Evolutionary conservation across 2,329 filamentous ascomycete genomes (phyloP).

Genomic region (Aspergillus ibericus): DNA sequence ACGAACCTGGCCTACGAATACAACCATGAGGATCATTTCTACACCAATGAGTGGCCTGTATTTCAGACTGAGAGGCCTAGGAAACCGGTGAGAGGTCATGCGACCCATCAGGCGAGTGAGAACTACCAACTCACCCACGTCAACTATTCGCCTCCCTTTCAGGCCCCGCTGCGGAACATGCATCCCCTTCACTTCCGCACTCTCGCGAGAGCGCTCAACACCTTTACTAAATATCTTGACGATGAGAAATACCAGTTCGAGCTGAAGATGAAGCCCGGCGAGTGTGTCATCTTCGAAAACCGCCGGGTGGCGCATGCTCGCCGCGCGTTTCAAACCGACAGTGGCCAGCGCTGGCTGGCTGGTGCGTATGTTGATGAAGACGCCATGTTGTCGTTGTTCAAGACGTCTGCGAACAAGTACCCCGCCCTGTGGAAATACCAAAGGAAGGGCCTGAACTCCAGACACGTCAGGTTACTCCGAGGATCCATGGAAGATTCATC

Average conservation of each 20-base stretch:
- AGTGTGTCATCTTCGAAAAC: constrained; percentile 95
- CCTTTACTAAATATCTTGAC: constrained; percentile 64
- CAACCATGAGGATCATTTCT: constrained; percentile 63
- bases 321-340: constrained; percentile 64
- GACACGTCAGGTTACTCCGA: background rate
- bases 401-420: constrained; percentile 19
- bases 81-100: constrained; percentile 14
- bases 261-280: constrained; percentile 72
- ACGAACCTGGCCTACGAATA: constrained; percentile 65
- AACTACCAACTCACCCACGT: constrained; percentile 41
- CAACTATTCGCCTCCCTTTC: constrained; percentile 80
- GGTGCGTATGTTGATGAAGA: constrained; percentile 79
- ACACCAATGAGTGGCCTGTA: constrained; percentile 60
- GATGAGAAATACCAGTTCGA: constrained; percentile 62
- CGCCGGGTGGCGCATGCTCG: constrained; percentile 80
- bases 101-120: background rate
- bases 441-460: background rate
- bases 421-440: background rate
- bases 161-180: constrained; percentile 47
- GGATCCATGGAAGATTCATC: background rate
- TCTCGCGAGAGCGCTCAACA: constrained; percentile 47
- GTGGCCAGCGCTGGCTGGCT: constrained; percentile 75
- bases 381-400: constrained; percentile 53
- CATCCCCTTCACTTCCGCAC: constrained; percentile 25
- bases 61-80: constrained; percentile 40